These are phyloP conservation scores for Durusdinium trenchii DNA, from an alignment of 73 alveolate genomes.

Conservation along the genomic window DNA sequence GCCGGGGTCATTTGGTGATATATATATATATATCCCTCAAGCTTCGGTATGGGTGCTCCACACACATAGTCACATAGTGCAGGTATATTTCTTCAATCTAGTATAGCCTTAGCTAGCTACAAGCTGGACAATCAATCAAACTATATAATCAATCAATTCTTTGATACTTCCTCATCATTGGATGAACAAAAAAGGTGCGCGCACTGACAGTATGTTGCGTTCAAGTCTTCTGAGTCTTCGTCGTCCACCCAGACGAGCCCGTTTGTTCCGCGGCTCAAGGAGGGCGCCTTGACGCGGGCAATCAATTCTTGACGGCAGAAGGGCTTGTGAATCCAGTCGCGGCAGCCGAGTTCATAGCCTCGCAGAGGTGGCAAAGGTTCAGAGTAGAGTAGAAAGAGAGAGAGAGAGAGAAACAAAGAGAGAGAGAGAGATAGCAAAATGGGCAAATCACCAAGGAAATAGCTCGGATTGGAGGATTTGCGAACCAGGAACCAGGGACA, in stretches of 20 bases:
- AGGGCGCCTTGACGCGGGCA: constrained; percentile 56
- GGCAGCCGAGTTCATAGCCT: constrained; percentile 81
- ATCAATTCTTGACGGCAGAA: constrained; percentile 85
- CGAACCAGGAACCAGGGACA: too few species aligned
- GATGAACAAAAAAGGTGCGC: not conserved
- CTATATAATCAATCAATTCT: not conserved
- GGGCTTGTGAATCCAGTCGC: constrained; percentile 88
- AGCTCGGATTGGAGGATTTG: too few species aligned
- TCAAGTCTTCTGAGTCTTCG: not conserved
- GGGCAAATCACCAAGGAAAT: too few species aligned
- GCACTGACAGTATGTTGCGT: not conserved
- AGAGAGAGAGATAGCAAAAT: too few species aligned
- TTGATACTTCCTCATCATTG: not conserved
- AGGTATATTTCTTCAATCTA: not conserved
- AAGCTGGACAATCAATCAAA: not conserved
- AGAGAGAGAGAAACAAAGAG: too few species aligned
- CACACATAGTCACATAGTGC: not conserved
- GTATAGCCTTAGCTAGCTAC: not conserved
- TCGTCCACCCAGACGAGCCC: not conserved
- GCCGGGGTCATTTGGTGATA: not conserved
- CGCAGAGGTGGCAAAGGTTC: not conserved
- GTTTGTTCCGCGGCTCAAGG: not conserved
- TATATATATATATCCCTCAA: not conserved
- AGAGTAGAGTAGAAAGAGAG: not conserved
- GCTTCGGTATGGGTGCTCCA: not conserved